Evolutionary conservation across 2,329 filamentous ascomycete species (phyloP).

Genomic region (Penicillium glabrum): DNA sequence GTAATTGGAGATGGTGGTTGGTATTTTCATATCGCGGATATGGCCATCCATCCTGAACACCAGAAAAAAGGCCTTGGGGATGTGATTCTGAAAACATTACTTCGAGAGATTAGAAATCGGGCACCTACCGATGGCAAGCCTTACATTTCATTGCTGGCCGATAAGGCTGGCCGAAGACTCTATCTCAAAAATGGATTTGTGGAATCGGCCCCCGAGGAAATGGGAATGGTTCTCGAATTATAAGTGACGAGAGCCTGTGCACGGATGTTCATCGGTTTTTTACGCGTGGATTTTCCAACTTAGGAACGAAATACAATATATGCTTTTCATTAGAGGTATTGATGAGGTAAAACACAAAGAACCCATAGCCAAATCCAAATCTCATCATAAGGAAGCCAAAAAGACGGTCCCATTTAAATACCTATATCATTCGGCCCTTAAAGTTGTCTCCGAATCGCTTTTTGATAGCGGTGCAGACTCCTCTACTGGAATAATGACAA

Average conservation of each 20-base stretch:
- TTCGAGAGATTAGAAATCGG: slow-evolving; percentile 42
- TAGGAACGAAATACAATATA: background rate
- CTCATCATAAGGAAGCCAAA: background rate
- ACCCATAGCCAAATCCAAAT: background rate
- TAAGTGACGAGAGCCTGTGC: background rate
- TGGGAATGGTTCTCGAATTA: slow-evolving; percentile 39
- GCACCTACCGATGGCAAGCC: slow-evolving; percentile 35
- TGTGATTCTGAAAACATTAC: slow-evolving; percentile 44
- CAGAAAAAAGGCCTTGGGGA: slow-evolving; percentile 51
- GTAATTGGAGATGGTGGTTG: slow-evolving; percentile 54
- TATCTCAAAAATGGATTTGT: slow-evolving; percentile 52
- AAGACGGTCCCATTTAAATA: background rate
- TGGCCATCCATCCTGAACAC: slow-evolving; percentile 52
- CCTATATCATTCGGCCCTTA: background rate
- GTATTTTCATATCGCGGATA: slow-evolving; percentile 54
- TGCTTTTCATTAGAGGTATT: background rate
- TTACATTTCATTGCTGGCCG: slow-evolving; percentile 50
- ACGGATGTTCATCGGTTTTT: too few relatives aligned
- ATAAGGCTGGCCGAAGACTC: slow-evolving; percentile 45
- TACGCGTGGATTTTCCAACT: too few relatives aligned
- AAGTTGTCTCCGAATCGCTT: background rate
- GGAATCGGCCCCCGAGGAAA: slow-evolving; percentile 33
- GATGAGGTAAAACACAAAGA: background rate
- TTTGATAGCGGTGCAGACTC: background rate
- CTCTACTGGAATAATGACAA: slow-evolving; percentile 29